phyloP scores from a whole-genome alignment of 495 filamentous ascomycete genomes.

The Tuber umbilicatum region DNA sequence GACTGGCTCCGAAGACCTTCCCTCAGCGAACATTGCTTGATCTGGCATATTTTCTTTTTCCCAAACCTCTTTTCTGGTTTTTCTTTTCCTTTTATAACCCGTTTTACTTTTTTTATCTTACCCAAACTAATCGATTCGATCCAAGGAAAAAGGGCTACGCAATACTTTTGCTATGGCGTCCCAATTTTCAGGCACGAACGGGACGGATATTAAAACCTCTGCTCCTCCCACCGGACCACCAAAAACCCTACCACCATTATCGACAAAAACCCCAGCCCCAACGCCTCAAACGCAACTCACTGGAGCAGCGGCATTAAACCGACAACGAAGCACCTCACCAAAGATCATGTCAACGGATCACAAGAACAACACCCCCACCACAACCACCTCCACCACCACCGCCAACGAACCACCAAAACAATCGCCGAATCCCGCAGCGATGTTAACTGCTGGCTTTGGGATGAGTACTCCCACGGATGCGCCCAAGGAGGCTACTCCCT shows the following conservation, averaged over 20 bases:
- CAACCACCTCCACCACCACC: not conserved
- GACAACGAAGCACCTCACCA: slow-evolving; percentile 28
- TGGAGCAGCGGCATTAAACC: slow-evolving; percentile 28
- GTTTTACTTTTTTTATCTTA: not conserved
- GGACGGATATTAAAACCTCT: slow-evolving; percentile 30
- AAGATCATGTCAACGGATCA: slow-evolving; percentile 20
- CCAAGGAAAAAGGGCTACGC: not conserved
- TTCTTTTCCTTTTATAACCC: slow-evolving; percentile 5
- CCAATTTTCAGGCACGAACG: slow-evolving; percentile 33
- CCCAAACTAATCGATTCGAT: slow-evolving; percentile 2
- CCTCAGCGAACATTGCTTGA: not conserved
- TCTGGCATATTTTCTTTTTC: slow-evolving; percentile 10
- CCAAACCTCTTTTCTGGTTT: slow-evolving; percentile 10
- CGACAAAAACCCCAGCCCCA: slow-evolving; percentile 26
- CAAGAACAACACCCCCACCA: slow-evolving; percentile 9
- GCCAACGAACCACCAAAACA: slow-evolving; percentile 21
- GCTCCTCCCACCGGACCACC: slow-evolving; percentile 17
- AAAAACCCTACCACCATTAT: slow-evolving; percentile 31
- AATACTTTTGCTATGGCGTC: slow-evolving; percentile 32
- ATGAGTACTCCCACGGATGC: slow-evolving; percentile 27
- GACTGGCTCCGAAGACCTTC: not conserved
- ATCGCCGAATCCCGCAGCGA: slow-evolving; percentile 31
- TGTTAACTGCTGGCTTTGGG: slow-evolving; percentile 26
- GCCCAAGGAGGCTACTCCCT: slow-evolving; percentile 24
- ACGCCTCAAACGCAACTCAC: slow-evolving; percentile 35